phyloP scores from a whole-genome alignment of 805 yeast species.

The Cyberlindnera japonica region DNA sequence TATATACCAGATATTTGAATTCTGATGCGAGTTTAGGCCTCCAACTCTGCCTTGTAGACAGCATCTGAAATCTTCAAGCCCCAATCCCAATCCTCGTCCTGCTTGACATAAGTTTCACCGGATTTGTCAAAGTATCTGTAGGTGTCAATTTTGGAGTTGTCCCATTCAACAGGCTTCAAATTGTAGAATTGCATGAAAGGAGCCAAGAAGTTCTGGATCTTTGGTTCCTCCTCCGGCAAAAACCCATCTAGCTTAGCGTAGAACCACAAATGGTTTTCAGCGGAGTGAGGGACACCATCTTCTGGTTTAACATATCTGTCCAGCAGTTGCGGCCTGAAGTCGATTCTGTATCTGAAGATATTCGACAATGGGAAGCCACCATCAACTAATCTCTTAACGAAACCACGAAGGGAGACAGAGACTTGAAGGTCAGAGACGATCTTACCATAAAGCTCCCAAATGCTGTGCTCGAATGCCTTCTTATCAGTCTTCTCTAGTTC shows the following conservation, averaged over 20 bases:
- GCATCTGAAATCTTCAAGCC: conserved; percentile 33
- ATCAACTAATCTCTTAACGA: conserved; percentile 24
- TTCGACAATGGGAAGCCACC: conserved; percentile 27
- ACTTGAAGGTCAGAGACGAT: conserved; percentile 38
- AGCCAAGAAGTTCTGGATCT: conserved; percentile 26
- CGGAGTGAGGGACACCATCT: conserved; percentile 13
- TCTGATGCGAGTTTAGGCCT: no score
- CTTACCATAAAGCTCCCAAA: conserved; percentile 31
- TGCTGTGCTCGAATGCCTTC: conserved; percentile 15
- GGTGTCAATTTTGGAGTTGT: conserved; percentile 19
- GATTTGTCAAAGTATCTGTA: conserved; percentile 32
- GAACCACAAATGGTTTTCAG: conserved; percentile 16
- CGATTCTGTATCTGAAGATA: conserved; percentile 31
- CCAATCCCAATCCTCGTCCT: conserved; percentile 37
- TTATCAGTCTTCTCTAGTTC: conserved; percentile 13
- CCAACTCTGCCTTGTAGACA: conserved; percentile 26
- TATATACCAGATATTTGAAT: no score
- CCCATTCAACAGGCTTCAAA: conserved; percentile 21
- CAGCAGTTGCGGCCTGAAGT: conserved; percentile 27
- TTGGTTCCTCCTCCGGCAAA: conserved; percentile 29
- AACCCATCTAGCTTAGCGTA: conserved; percentile 20
- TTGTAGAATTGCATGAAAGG: conserved; percentile 33
- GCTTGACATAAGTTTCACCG: conserved; percentile 28
- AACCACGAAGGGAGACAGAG: conserved; percentile 35
- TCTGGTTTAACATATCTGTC: conserved; percentile 23